Evolutionary conservation across 2,329 filamentous ascomycete genomes (phyloP).

Genomic region (Anthostomella pinea): DNA sequence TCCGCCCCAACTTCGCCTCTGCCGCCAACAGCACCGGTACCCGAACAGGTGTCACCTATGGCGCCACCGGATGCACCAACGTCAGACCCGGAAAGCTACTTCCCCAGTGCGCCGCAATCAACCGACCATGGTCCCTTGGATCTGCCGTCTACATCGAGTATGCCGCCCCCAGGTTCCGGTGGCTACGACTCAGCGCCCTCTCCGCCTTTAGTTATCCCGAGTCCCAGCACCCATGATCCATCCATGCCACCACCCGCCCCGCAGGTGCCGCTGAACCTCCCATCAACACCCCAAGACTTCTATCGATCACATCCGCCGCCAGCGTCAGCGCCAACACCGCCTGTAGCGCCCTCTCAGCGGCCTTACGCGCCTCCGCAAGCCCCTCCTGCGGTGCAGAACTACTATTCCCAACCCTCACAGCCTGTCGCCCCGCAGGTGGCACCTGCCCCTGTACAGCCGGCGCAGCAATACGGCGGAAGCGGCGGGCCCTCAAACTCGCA

Average conservation of each 20-base stretch:
- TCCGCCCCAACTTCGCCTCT: conserved; percentile 35
- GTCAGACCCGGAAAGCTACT: conserved; percentile 29
- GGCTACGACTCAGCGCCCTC: conserved; percentile 23
- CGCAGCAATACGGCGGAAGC: conserved; percentile 25
- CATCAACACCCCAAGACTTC: conserved; percentile 33
- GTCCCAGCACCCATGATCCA: conserved; percentile 22
- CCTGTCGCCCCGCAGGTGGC: conserved; percentile 21
- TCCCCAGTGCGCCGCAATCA: conserved; percentile 20
- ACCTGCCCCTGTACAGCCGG: conserved; percentile 14
- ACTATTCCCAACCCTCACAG: conserved; percentile 20
- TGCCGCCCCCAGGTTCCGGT: conserved; percentile 28
- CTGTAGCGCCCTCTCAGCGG: conserved; percentile 20
- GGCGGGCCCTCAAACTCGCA: conserved; percentile 37
- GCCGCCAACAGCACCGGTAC: conserved; percentile 23
- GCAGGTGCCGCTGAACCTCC: conserved; percentile 28
- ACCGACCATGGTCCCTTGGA: conserved; percentile 21
- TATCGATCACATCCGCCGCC: conserved; percentile 33
- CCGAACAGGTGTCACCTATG: conserved; percentile 33
- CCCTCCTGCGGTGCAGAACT: conserved; percentile 23
- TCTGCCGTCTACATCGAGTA: conserved; percentile 29
- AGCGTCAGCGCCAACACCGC: conserved; percentile 21
- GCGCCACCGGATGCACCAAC: conserved; percentile 26
- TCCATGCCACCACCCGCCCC: conserved; percentile 28
- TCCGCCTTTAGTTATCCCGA: conserved; percentile 27
- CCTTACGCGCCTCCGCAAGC: conserved; percentile 22